Conservation (phyloP, 2,329 filamentous ascomycete genomes). For the Colletotrichum tofieldiae region DNA sequence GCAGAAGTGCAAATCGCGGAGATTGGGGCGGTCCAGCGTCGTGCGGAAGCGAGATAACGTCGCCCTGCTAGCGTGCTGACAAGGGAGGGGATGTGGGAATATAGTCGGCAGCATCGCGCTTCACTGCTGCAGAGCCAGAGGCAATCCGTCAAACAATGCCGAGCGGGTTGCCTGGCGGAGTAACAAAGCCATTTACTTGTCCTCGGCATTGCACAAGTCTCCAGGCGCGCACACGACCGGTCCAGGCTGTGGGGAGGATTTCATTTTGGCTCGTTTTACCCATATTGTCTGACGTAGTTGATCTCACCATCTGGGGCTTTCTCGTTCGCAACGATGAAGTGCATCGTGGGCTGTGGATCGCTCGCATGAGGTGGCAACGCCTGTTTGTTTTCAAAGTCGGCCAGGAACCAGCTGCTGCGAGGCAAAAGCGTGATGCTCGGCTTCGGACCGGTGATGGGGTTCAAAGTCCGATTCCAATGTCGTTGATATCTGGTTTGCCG, state of each 20-base stretch:
- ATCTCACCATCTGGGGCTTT: not conserved
- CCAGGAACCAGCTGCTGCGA: not conserved
- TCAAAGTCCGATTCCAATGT: not conserved
- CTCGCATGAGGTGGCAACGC: not conserved
- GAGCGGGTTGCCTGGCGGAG: not conserved
- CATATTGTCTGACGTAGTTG: slow-evolving; percentile 24
- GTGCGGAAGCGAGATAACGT: slow-evolving; percentile 40
- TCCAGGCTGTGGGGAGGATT: slow-evolving; percentile 12
- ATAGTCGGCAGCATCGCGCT: not conserved
- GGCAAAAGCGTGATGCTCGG: not conserved
- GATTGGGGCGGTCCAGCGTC: slow-evolving; percentile 35
- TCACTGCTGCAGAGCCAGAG: slow-evolving; percentile 10
- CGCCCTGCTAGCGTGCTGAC: slow-evolving; percentile 22
- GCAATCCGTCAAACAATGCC: not conserved
- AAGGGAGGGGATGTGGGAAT: slow-evolving; percentile 20
- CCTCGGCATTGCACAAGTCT: not conserved
- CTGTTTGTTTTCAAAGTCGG: not conserved
- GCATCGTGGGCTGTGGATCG: not conserved
- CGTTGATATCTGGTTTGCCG: not conserved
- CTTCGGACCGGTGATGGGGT: not conserved
- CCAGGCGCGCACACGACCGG: not conserved
- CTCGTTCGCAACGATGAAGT: not conserved
- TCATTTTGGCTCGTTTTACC: slow-evolving; percentile 19
- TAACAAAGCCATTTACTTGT: slow-evolving; percentile 16
- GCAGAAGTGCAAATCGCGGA: slow-evolving; percentile 27